phyloP scores from a whole-genome alignment of 2,329 filamentous ascomycete species.

The Grosmannia huntii region DNA sequence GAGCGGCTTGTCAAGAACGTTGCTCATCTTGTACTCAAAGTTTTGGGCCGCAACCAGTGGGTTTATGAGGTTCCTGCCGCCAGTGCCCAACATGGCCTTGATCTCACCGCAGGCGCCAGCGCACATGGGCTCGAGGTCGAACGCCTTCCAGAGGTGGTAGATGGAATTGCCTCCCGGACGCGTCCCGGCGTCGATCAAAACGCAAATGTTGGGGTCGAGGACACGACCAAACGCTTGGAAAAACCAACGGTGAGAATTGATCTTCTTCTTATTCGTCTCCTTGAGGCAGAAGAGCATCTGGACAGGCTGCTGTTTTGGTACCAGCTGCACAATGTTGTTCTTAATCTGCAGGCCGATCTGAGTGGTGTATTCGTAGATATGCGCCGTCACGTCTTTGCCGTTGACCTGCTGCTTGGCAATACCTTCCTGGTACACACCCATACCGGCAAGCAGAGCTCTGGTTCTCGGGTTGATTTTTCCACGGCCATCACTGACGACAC shows the following conservation, averaged over 20 bases:
- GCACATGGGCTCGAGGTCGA: constrained; percentile 95
- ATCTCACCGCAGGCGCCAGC: constrained; percentile 97
- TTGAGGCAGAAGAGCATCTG: constrained; percentile 97
- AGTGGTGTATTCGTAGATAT: constrained; percentile 92
- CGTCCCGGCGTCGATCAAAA: constrained; percentile 90
- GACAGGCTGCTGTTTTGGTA: constrained; percentile 77
- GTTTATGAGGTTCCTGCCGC: constrained; percentile 79
- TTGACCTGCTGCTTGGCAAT: constrained; percentile 98
- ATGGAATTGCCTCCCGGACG: constrained; percentile 89
- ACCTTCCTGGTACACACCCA: constrained; percentile 96
- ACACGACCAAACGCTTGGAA: constrained; percentile 93
- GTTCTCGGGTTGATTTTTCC: constrained; percentile 93
- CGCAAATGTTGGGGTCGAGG: constrained; percentile 90
- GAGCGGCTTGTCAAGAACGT: constrained; percentile 94
- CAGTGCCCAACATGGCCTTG: constrained; percentile 85
- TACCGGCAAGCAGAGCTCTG: constrained; percentile 73
- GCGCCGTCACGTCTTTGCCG: constrained; percentile 86
- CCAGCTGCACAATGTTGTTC: constrained; percentile 74
- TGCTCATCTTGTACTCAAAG: constrained; percentile 99
- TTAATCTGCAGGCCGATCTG: constrained; percentile 82
- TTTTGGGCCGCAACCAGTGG: constrained; percentile 93
- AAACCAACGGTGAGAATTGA: constrained; percentile 99
- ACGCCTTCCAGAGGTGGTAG: constrained; percentile 97
- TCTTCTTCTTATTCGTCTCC: constrained; percentile 99
- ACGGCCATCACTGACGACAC: constrained; percentile 92